These are phyloP conservation scores for Naganishia cerealis DNA, from an alignment of 1,284 basidiomycete genomes.

Conservation along the genomic window DNA sequence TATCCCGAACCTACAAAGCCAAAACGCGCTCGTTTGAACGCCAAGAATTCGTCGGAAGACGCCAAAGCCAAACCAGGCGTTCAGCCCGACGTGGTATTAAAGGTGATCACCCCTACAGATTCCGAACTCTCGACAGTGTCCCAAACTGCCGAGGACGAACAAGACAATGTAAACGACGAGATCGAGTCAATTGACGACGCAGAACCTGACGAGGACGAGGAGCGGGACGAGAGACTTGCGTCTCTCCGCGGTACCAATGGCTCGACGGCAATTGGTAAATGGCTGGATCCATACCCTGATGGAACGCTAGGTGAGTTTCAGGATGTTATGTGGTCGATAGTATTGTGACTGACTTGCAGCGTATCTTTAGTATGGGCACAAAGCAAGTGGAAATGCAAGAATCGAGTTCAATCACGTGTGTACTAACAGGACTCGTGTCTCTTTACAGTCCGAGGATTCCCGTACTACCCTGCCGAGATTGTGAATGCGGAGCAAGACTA, in stretches of 20 bases:
- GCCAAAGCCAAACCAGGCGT: background rate
- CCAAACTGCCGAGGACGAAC: background rate
- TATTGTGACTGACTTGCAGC: background rate
- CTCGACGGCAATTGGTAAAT: conserved; percentile 14
- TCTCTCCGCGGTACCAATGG: conserved; percentile 28
- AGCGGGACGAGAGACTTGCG: conserved; percentile 26
- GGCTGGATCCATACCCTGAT: conserved; percentile 40
- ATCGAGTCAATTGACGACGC: conserved; percentile 61
- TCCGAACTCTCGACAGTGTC: conserved; percentile 8
- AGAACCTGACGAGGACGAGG: conserved; percentile 28
- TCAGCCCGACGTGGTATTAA: background rate
- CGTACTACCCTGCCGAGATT: conserved; percentile 55
- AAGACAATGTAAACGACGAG: conserved; percentile 42
- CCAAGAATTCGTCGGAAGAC: background rate
- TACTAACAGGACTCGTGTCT: background rate
- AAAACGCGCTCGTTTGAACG: conserved; percentile 15
- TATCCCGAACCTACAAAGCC: conserved; percentile 3
- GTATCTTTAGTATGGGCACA: conserved; percentile 21
- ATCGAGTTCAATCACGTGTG: background rate
- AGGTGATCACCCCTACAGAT: conserved; percentile 2
- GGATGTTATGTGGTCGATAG: background rate
- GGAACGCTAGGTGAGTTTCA: conserved; percentile 49
- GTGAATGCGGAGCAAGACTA: conserved; percentile 54
- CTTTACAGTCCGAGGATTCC: conserved; percentile 42
- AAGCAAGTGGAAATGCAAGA: conserved; percentile 1